Percentiles rank a stretch among this genome's conserved stretches.
Evolutionary conservation across 2,329 filamentous ascomycete genomes (phyloP).

Genomic region (Pseudogymnoascus sp.): DNA sequence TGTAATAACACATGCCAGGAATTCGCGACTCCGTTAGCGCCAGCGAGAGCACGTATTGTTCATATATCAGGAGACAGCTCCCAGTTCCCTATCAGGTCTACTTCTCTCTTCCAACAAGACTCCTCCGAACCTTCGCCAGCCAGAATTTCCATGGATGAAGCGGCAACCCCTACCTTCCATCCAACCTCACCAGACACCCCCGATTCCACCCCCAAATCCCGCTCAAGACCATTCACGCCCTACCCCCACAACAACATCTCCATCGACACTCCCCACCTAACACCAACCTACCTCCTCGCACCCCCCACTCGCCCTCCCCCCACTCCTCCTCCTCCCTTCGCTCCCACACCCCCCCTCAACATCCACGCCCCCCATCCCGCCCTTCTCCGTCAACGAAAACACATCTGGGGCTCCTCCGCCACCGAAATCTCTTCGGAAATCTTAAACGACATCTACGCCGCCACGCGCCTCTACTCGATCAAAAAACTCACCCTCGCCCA

Average conservation of each 20-base stretch:
- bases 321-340: background rate
- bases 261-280: background rate
- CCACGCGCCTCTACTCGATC: background rate
- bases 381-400: background rate
- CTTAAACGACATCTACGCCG: background rate
- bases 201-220: background rate
- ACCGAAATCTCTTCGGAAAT: background rate
- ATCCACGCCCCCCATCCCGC: background rate
- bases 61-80: constrained; percentile 12
- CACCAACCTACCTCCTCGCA: background rate
- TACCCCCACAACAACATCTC: background rate
- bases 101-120: background rate
- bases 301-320: background rate
- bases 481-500: background rate
- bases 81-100: background rate
- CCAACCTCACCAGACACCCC: background rate
- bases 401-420: background rate
- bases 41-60: constrained; percentile 21
- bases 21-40: constrained; percentile 20
- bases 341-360: background rate
- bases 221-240: background rate
- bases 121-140: background rate
- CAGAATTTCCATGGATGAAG: background rate
- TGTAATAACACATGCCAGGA: constrained; percentile 14
- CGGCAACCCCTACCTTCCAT: background rate